A percentile compares a stretch with the other conserved stretches of the same genome.
Conservation (phyloP, 805 yeast species). For the Zygoascus biomembranicola region DNA sequence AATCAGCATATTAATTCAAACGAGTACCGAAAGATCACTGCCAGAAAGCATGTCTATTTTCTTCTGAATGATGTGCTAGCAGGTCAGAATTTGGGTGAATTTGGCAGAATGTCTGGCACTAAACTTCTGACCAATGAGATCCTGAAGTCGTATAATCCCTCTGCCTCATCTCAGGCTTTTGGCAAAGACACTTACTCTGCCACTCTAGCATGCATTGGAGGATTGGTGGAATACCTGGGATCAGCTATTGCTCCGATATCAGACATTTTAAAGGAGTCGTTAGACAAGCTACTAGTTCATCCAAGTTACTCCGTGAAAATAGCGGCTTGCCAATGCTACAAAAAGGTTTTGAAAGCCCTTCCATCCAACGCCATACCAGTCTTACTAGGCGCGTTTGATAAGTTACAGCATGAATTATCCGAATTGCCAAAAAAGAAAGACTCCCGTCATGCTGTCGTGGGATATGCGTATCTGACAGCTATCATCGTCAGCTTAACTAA, state of each 20-base stretch:
- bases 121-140: constrained; percentile 17
- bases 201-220: constrained; percentile 17
- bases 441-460: constrained; percentile 10
- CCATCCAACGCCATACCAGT: constrained; percentile 19
- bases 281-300: constrained; percentile 11
- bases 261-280: constrained; percentile 9
- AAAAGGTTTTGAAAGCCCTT: constrained; percentile 9
- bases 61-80: constrained; percentile 22
- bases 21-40: constrained; percentile 14
- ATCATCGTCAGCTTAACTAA: constrained; percentile 21
- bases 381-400: neutral
- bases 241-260: constrained; percentile 21
- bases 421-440: constrained; percentile 13
- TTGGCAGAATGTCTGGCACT: constrained; percentile 20
- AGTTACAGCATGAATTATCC: constrained; percentile 16
- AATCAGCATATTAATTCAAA: constrained; percentile 9
- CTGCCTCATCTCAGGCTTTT: constrained; percentile 19
- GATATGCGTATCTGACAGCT: constrained; percentile 25
- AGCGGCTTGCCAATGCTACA: constrained; percentile 10
- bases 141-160: constrained; percentile 19
- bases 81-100: constrained; percentile 24
- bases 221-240: constrained; percentile 21
- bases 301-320: constrained; percentile 13
- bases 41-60: constrained; percentile 19
- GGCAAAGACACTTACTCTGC: constrained; percentile 16